Evolutionary conservation across 257 asterid species (phyloP), one percentile per base, ranked within the genome.

Genomic region (Coffea eugenioides): DNA sequence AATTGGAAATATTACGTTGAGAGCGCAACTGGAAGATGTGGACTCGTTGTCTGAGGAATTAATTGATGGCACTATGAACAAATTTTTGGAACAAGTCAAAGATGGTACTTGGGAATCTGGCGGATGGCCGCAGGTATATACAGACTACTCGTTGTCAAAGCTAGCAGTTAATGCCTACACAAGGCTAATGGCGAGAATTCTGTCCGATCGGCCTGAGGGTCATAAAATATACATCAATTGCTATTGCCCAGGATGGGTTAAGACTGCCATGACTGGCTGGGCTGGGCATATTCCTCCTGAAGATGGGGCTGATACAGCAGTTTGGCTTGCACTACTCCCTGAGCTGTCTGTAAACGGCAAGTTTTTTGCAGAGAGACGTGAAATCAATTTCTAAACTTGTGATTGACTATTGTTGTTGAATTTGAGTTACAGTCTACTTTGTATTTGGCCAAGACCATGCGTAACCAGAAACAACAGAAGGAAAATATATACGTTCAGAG

Each of bases 211-310:
- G 61, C 84, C 87, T 15, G 98, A 91, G 23, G 97, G 92, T 12
- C 83, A 85, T 39, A 93, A 95, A 89, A 88, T 95, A 71, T 86
- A 78, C 39, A 85, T 95, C 36, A 95, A 90, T 84, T 93, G 96
- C 87, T 95, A 82, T 75, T 95, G 99, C 27, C 99, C 97, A 0
- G 99, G 99, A 20, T 95, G 98, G 97, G 99, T 95, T 71, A 95
- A 90, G 82, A 95, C 99, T 1, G 97, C 93, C 2, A 95, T 95
- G 99, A 95, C 99, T 3, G 96, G 88, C 18, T 95, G 99, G 99
- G 92, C 84, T 1, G 99, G 99, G 49, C 91, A 90, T 71, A 87
- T 85, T n/a, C 77, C 88, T 76, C 98, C 98, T 0, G 94, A 88
- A 82, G 97, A 93, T n/a, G 98, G 94, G 52, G 99, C 99, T 56